A percentile compares a stretch with the other conserved stretches of the same genome.
phyloP scores from a whole-genome alignment of 768 basidiomycete genomes.

The Fomitopsis pulvina region DNA sequence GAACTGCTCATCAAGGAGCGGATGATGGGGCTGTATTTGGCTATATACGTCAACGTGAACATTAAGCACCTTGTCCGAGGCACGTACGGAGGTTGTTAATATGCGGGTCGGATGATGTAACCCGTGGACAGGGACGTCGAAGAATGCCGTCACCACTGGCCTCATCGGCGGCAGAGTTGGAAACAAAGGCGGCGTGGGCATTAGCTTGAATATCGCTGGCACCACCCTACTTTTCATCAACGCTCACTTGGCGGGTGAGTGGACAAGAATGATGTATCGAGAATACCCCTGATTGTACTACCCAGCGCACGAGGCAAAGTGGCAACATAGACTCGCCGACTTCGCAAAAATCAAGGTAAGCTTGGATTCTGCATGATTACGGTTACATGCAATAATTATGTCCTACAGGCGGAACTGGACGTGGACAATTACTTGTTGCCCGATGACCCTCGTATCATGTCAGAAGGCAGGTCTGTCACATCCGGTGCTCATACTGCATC shows the following conservation, averaged over 20 bases:
- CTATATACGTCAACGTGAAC: slow-evolving; percentile 71
- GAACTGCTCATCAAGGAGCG: slow-evolving; percentile 83
- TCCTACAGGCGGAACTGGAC: slow-evolving; percentile 55
- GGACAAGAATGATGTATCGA: neutral
- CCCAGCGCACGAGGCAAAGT: slow-evolving; percentile 69
- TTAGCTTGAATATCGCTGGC: slow-evolving; percentile 78
- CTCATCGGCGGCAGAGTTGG: slow-evolving; percentile 87
- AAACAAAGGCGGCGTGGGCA: slow-evolving; percentile 92
- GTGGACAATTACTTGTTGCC: slow-evolving; percentile 71
- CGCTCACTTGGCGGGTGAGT: slow-evolving; percentile 78
- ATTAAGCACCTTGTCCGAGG: slow-evolving; percentile 59
- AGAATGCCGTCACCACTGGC: slow-evolving; percentile 81
- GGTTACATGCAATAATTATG: neutral
- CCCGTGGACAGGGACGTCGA: slow-evolving; percentile 51
- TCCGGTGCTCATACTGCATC: slow-evolving; percentile 8
- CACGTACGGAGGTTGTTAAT: slow-evolving; percentile 11
- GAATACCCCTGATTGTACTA: neutral
- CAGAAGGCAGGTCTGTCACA: slow-evolving; percentile 51
- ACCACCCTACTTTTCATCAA: slow-evolving; percentile 85
- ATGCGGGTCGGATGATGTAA: slow-evolving; percentile 2
- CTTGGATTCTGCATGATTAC: neutral
- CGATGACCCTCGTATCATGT: slow-evolving; percentile 55
- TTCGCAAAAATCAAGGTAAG: slow-evolving; percentile 81
- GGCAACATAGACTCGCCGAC: slow-evolving; percentile 78
- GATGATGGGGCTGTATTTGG: slow-evolving; percentile 83